A percentile compares a stretch with the other conserved stretches of the same genome.
phyloP scores from a whole-genome alignment of 2,329 filamentous ascomycete genomes.

The Hawksworthiomyces lignivorus region DNA sequence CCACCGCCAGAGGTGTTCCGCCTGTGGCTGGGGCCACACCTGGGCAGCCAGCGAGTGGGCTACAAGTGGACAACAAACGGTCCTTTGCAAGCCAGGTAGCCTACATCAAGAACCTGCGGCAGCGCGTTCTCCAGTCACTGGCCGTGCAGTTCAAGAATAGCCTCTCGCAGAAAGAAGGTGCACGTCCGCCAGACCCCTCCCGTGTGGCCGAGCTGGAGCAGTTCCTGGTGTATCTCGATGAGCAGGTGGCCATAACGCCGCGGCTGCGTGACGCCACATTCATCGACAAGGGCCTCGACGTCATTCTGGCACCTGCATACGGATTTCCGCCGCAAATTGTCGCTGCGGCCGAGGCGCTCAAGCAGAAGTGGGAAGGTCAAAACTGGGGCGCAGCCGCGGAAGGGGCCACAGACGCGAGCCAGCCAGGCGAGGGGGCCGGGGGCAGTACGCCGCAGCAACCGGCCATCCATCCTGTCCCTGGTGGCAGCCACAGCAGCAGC shows the following conservation, averaged over 20 bases:
- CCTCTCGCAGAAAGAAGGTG: no score
- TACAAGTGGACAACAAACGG: no score
- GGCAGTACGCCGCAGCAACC: no score
- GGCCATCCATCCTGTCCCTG: no score
- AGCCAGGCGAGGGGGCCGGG: background rate
- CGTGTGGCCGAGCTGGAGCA: conserved; percentile 1
- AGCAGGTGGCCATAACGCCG: conserved; percentile 5
- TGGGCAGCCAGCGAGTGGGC: no score
- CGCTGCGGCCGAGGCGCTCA: background rate
- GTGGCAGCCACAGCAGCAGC: background rate
- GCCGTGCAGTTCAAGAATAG: conserved; percentile 3
- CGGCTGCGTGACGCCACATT: background rate
- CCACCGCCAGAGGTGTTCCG: no score
- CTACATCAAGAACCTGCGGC: background rate
- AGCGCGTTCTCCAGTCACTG: background rate
- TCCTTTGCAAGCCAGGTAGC: background rate
- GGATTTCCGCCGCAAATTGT: conserved; percentile 2
- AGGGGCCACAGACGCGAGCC: background rate
- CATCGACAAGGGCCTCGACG: conserved; percentile 4
- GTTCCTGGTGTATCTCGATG: conserved; percentile 7
- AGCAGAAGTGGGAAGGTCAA: conserved; percentile 6
- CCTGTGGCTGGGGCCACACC: no score
- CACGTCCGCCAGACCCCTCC: background rate
- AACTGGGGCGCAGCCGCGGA: conserved; percentile 7
- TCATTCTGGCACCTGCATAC: background rate